A percentile compares a stretch with the other conserved stretches of the same genome.
phyloP scores from a whole-genome alignment of 2,329 filamentous ascomycete species.

The Cercospora janseana region DNA sequence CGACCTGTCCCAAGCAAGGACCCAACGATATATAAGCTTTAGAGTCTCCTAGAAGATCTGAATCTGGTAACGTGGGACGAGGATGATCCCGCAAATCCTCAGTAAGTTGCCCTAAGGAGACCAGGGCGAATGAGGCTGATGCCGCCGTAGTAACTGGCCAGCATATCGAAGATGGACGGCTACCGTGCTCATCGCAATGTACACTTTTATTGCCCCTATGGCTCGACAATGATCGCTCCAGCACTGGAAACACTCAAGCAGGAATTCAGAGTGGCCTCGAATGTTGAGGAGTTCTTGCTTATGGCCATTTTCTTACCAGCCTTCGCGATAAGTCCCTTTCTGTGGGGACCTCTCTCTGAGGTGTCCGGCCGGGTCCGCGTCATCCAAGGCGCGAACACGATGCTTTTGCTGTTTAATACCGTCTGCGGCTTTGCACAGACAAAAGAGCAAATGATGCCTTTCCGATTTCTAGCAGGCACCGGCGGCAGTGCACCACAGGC shows the following conservation, averaged over 20 bases:
- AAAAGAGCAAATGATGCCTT: slow-evolving; percentile 35
- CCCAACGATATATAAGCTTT: slow-evolving; percentile 12
- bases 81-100: slow-evolving; percentile 44
- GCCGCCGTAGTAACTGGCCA: slow-evolving; percentile 36
- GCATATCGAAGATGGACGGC: slow-evolving; percentile 43
- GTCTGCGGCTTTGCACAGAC: slow-evolving; percentile 36
- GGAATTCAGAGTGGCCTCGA: slow-evolving; percentile 30
- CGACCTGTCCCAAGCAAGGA: slow-evolving; percentile 16
- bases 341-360: slow-evolving; percentile 35
- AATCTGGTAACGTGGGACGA: slow-evolving; percentile 46
- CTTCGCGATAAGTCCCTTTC: slow-evolving; percentile 34
- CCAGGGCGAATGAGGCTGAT: background rate
- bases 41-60: slow-evolving; percentile 20
- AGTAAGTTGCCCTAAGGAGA: slow-evolving; percentile 16
- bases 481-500: slow-evolving; percentile 36
- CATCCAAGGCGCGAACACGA: slow-evolving; percentile 35
- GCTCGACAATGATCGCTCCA: slow-evolving; percentile 39
- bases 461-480: slow-evolving; percentile 35
- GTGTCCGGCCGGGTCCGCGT: slow-evolving; percentile 35
- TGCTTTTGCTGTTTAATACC: slow-evolving; percentile 36
- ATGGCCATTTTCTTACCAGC: slow-evolving; percentile 37
- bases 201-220: slow-evolving; percentile 37
- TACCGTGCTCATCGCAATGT: slow-evolving; percentile 41
- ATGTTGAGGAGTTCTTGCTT: slow-evolving; percentile 31
- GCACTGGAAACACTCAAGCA: slow-evolving; percentile 30